A percentile compares a stretch with the other conserved stretches of the same genome.
Evolutionary conservation across 1,284 basidiomycete species (phyloP).

Genomic region (Sanghuangporus weigelae): DNA sequence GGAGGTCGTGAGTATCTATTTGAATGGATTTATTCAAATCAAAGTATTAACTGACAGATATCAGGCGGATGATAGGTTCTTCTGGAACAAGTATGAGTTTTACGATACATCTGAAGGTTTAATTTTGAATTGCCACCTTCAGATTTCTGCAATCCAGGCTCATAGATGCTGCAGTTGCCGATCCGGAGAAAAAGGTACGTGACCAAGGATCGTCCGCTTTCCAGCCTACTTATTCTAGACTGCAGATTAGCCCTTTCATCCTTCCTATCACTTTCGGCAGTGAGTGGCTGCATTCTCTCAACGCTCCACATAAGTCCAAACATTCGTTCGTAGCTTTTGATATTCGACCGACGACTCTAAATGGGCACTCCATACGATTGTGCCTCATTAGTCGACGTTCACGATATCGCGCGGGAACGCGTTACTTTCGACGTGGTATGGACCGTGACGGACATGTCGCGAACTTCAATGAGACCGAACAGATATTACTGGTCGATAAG

Average conservation of each 20-base stretch:
- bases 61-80: constrained; percentile 92
- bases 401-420: constrained; percentile 90
- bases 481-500: constrained; percentile 76
- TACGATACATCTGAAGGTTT: constrained; percentile 13
- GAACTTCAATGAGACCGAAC: constrained; percentile 95
- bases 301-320: neutral
- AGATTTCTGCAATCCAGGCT: constrained; percentile 71
- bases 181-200: constrained; percentile 57
- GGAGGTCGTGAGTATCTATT: constrained; percentile 53
- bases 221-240: neutral
- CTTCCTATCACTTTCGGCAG: constrained; percentile 91
- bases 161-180: constrained; percentile 54
- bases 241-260: constrained; percentile 80
- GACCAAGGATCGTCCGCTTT: constrained; percentile 4
- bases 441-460: constrained; percentile 81
- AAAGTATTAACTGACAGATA: constrained; percentile 19
- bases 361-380: constrained; percentile 78
- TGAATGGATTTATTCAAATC: constrained; percentile 12
- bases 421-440: constrained; percentile 95
- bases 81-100: constrained; percentile 85
- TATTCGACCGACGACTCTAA: constrained; percentile 72
- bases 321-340: constrained; percentile 69
- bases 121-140: constrained; percentile 5
- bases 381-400: constrained; percentile 91
- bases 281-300: constrained; percentile 31